Evolutionary conservation across 2,329 filamentous ascomycete genomes (phyloP).

Genomic region (Cercospora nicotianae): DNA sequence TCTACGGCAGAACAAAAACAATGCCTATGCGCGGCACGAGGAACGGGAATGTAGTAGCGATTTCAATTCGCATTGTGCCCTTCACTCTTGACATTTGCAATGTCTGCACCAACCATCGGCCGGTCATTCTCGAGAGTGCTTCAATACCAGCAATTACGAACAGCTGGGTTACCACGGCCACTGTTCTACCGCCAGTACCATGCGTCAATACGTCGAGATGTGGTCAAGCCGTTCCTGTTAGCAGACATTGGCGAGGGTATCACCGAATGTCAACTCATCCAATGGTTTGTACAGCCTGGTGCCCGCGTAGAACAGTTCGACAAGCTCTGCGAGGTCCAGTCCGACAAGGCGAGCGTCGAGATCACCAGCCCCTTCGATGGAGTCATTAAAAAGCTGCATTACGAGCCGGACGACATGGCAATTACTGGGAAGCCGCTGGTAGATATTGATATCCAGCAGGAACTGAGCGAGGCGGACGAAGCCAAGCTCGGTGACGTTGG

Average conservation of each 20-base stretch:
- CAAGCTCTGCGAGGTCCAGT: constrained; percentile 95
- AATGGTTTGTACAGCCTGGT: constrained; percentile 98
- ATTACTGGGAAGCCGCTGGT: constrained; percentile 89
- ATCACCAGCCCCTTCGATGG: constrained; percentile 96
- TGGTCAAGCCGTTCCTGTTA: constrained; percentile 75
- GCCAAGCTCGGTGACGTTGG: constrained; percentile 40
- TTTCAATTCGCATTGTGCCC: background rate
- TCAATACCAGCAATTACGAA: constrained; percentile 16
- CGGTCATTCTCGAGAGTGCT: constrained; percentile 11
- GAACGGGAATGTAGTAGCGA: background rate
- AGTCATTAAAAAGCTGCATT: constrained; percentile 93
- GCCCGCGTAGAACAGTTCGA: constrained; percentile 97
- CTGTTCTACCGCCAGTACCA: constrained; percentile 34
- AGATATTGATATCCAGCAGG: constrained; percentile 88
- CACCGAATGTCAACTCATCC: constrained; percentile 96
- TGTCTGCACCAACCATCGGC: constrained; percentile 11
- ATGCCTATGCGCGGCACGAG: background rate
- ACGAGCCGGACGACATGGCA: constrained; percentile 93
- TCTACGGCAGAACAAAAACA: constrained; percentile 9
- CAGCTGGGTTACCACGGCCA: constrained; percentile 19
- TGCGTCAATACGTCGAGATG: constrained; percentile 36
- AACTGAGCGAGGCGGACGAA: constrained; percentile 64
- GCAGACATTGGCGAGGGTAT: constrained; percentile 93
- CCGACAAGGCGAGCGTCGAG: constrained; percentile 78
- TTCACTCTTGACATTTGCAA: background rate